Percentiles rank a stretch among this genome's conserved stretches.
These are phyloP conservation scores for Myrica gale DNA, from an alignment of 306 rosid species.

Conservation along the genomic window DNA sequence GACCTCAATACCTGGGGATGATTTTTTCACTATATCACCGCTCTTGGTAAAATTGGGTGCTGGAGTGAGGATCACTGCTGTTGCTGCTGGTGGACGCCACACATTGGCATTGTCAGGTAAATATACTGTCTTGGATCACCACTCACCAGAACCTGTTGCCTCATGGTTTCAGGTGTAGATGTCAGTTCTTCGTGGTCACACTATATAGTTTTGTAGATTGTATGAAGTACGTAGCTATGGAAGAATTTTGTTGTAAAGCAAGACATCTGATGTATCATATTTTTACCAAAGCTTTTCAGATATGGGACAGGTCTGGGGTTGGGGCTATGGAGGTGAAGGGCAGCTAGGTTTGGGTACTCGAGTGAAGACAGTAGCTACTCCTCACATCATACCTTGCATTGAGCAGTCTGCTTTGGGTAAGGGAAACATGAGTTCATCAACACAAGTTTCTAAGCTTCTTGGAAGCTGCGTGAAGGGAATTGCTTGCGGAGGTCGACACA, in stretches of 20 bases:
- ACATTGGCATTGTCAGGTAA: slow-evolving; percentile 86
- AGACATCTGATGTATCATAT: slow-evolving; percentile 77
- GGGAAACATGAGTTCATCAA: slow-evolving; percentile 31
- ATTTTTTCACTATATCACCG: slow-evolving; percentile 58
- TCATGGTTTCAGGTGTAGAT: slow-evolving; percentile 41
- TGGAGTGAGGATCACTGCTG: slow-evolving; percentile 63
- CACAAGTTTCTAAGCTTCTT: slow-evolving; percentile 49
- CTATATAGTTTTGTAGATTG: slow-evolving; percentile 85
- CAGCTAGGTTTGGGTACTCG: slow-evolving; percentile 96
- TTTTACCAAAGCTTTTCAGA: slow-evolving; percentile 87
- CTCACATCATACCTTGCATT: slow-evolving; percentile 71
- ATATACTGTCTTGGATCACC: slow-evolving; percentile 25
- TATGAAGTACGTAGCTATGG: slow-evolving; percentile 75
- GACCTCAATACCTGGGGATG: slow-evolving; percentile 57
- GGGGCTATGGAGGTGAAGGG: slow-evolving; percentile 99
- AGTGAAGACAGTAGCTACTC: slow-evolving; percentile 79
- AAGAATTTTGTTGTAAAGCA: slow-evolving; percentile 81
- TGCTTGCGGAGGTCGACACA: slow-evolving; percentile 95
- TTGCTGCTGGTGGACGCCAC: slow-evolving; percentile 93
- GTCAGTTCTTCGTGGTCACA: slow-evolving; percentile 61
- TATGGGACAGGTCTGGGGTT: slow-evolving; percentile 99
- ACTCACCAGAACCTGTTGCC: neutral
- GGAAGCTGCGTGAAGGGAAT: slow-evolving; percentile 71
- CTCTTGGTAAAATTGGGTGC: slow-evolving; percentile 58
- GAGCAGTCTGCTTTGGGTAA: slow-evolving; percentile 55